Base-by-base conservation (phyloP, 805 yeast species). In the Teunomyces funiuensis region DNA sequence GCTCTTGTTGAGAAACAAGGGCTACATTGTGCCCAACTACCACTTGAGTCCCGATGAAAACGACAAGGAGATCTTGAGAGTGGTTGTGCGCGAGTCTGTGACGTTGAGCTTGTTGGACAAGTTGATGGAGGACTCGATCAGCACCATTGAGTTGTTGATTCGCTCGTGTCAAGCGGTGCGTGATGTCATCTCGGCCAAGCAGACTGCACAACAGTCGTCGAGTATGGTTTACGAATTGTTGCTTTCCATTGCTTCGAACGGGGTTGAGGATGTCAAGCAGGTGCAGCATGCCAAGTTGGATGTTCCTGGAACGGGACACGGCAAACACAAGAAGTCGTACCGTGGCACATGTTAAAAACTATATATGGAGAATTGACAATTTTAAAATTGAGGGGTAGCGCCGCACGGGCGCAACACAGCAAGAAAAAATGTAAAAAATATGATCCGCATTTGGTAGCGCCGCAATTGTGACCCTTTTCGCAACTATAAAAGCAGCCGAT, bases 21-120 rank as follows among this genome's bases (percentile, higher is more conserved):
- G 52, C 3, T 49, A 36, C 37, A 49, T 49, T 60, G 74, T 89
- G 49, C 96, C 96, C 50, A 88, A 89, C 71, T 89, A 89, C 65
- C 87, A 85, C 46, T 73, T 89, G 52, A 95, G 96, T 20, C 80
- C 82, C 33, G 74, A 71, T 41, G 70, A 75, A 42, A 60, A 61
- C 34, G 66, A 66, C 9, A 70, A 63, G 45, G 96, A 90, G 64
- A 85, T 88, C 44, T 71, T 89, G 48, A 78, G 97, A 56, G 87
- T 90, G 18, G 97, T 89, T 10, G 88, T 87, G 40, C 77, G 95
- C 54, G 76, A 75, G 50, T 80, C 83, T 41, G 67, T 89, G 59
- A 74, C 85, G 36, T 68, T 83, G 47, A 67, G 73, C 59, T 66
- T 54, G 44, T 40, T 54, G 43, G 57, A 54, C 18, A 53, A 50